Evolutionary conservation across 495 filamentous ascomycete species (phyloP), one percentile per base, ranked within the genome.

Genomic region (Echria macrotheca): DNA sequence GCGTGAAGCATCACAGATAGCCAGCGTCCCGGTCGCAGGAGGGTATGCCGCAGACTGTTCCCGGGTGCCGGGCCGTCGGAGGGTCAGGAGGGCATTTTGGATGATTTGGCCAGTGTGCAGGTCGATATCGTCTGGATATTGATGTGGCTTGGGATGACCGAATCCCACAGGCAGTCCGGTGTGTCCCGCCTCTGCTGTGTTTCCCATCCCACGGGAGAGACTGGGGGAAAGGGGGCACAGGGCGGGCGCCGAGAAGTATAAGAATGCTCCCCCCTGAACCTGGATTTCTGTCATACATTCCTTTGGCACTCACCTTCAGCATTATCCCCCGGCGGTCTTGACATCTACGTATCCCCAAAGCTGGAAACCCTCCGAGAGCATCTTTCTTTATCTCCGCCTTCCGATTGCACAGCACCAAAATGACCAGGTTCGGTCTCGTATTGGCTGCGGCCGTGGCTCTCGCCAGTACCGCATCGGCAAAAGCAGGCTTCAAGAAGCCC

Each of bases 41-140:
- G 17, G n/a, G n/a, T 7, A 14, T 4, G 19, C 3, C 24, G 2
- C 18, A 23, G 38, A 21, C 17, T 23, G 38, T 22, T 21, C 38
- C 38, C 38, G 38, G 38, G 15, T 41, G 38, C 38, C 38, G 38
- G 38, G n/a, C 38, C 38, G 38, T 12, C 17, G 15, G 22, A n/a
- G 38, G 38, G 22, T 41, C 21, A 25, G 22, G 17, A 12, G 17
- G 38, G 11, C 6, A 25, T n/a, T 41, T 10, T 41, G 38, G 38
- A 41, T 41, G 38, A 41, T 41, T 41, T 41, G 15, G 24, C 21
- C 38, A 25, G n/a, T 37, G 5, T n/a, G 38, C 38, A 41, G 17
- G 11, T 6, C 24, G 38, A 41, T 41, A 41, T 41, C 38, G 38
- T 21, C 38, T 41, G 18, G 38, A 41, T 41, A 41, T 41, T 37